These are phyloP conservation scores for Lumnitzera racemosa DNA, from an alignment of 345 rosid species.

Conservation along the genomic window DNA sequence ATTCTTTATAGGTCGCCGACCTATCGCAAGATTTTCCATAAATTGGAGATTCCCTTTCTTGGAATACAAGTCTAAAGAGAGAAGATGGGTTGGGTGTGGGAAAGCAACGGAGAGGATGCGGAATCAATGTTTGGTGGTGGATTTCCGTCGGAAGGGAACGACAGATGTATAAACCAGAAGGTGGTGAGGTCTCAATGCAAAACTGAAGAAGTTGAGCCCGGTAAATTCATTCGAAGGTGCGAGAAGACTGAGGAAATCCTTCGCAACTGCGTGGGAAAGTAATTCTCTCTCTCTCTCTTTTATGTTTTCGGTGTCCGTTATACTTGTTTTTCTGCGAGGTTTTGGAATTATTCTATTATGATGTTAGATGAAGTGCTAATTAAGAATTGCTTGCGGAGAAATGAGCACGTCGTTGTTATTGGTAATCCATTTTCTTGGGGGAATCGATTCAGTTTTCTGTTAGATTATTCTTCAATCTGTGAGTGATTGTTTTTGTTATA, in stretches of 20 bases:
- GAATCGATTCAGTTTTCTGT: too few species aligned
- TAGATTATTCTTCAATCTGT: too few species aligned
- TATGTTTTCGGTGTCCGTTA: neutral
- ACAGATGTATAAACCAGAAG: constrained; percentile 51
- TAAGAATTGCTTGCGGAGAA: too few species aligned
- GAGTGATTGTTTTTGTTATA: too few species aligned
- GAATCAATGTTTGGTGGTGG: constrained; percentile 13
- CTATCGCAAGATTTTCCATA: too few species aligned
- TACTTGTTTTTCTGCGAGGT: neutral
- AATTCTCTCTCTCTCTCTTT: neutral
- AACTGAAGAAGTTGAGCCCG: constrained; percentile 91
- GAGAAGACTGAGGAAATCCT: constrained; percentile 74
- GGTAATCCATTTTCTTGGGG: too few species aligned
- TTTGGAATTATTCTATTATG: neutral
- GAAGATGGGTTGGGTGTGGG: constrained; percentile 67
- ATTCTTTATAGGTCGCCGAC: too few species aligned
- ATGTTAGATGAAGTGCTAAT: too few species aligned
- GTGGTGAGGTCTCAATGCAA: constrained; percentile 62
- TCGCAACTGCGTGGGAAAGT: constrained; percentile 72
- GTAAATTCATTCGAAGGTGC: constrained; percentile 77
- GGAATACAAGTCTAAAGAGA: too few species aligned
- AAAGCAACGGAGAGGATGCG: constrained; percentile 22
- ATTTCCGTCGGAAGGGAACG: constrained; percentile 10
- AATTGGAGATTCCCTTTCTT: too few species aligned
- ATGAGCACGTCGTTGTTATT: too few species aligned